Conservation (phyloP, 1,284 basidiomycete species). For the Violaceomyces palustris region DNA sequence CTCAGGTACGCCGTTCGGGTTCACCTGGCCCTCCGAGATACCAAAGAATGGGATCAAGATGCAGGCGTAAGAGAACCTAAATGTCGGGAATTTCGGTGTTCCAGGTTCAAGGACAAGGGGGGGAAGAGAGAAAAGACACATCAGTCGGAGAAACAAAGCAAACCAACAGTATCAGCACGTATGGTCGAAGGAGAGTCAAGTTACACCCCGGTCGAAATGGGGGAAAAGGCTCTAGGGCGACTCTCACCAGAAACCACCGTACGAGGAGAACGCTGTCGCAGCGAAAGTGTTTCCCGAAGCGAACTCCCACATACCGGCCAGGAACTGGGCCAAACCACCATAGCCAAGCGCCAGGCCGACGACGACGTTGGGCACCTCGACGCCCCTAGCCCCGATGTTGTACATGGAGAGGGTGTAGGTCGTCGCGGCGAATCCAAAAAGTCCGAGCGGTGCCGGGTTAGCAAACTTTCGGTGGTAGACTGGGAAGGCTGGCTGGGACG, state of each 20-base stretch:
- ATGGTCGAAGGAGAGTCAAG: no score
- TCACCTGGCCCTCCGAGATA: constrained; percentile 13
- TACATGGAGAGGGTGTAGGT: constrained; percentile 58
- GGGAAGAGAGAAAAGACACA: no score
- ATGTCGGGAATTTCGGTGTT: no score
- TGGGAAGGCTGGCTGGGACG: constrained; percentile 52
- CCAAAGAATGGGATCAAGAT: constrained; percentile 46
- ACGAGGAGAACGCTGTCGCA: constrained; percentile 58
- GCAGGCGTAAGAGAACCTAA: constrained; percentile 33
- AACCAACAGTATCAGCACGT: no score
- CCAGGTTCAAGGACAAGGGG: constrained; percentile 1
- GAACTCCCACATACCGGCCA: constrained; percentile 64
- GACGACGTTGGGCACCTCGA: constrained; percentile 37
- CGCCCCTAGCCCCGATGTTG: constrained; percentile 46
- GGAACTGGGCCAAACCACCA: constrained; percentile 71
- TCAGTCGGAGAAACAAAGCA: no score
- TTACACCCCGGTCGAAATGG: constrained; percentile 20
- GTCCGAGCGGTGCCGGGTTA: constrained; percentile 59
- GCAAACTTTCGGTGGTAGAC: constrained; percentile 54
- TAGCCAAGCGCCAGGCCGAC: constrained; percentile 42
- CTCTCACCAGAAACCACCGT: constrained; percentile 49
- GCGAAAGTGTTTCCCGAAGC: constrained; percentile 65
- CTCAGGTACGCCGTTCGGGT: constrained; percentile 16
- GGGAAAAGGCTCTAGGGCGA: constrained; percentile 21
- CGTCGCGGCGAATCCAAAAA: constrained; percentile 54